These are phyloP conservation scores for Daldinia sp. DNA, from an alignment of 2,329 filamentous ascomycete genomes.

Conservation along the genomic window DNA sequence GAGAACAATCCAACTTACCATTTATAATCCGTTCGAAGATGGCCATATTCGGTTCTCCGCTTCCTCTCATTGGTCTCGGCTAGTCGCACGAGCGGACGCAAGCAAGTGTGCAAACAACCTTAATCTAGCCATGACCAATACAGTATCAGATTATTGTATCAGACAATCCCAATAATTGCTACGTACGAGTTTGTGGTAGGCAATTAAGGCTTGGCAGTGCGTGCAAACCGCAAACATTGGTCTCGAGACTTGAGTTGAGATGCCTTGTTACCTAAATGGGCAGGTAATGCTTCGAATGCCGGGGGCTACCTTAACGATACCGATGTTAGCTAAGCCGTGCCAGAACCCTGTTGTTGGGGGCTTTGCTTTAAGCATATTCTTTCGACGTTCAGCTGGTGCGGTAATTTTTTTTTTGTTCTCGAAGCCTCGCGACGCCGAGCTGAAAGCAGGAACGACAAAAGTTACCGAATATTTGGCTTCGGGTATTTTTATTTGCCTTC, in stretches of 20 bases:
- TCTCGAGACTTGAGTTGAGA: too few relatives aligned
- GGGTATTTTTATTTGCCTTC: constrained; percentile 28
- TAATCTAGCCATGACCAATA: background rate
- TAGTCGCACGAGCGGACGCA: constrained; percentile 23
- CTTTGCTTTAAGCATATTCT: background rate
- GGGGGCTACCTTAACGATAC: too few relatives aligned
- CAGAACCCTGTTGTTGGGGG: constrained; percentile 11
- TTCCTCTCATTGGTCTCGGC: constrained; percentile 27
- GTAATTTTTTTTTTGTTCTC: constrained; percentile 8
- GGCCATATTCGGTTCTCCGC: constrained; percentile 15
- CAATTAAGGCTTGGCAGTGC: background rate
- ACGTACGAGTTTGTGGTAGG: background rate
- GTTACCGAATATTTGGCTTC: constrained; percentile 26
- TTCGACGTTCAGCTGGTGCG: constrained; percentile 30
- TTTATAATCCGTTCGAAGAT: constrained; percentile 10
- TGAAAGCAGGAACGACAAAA: constrained; percentile 24
- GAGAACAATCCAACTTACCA: background rate
- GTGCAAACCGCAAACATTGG: constrained; percentile 29
- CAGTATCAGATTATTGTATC: background rate
- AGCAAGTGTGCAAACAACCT: constrained; percentile 23
- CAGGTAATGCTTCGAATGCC: constrained; percentile 19
- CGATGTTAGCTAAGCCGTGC: constrained; percentile 10
- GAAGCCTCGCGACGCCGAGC: constrained; percentile 31
- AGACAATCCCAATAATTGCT: background rate
- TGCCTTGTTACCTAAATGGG: constrained; percentile 19